Evolutionary conservation across 371 early-diverging fungal genomes (phyloP), one percentile per base, ranked within the genome.

Genomic region (Mortierella sp.): DNA sequence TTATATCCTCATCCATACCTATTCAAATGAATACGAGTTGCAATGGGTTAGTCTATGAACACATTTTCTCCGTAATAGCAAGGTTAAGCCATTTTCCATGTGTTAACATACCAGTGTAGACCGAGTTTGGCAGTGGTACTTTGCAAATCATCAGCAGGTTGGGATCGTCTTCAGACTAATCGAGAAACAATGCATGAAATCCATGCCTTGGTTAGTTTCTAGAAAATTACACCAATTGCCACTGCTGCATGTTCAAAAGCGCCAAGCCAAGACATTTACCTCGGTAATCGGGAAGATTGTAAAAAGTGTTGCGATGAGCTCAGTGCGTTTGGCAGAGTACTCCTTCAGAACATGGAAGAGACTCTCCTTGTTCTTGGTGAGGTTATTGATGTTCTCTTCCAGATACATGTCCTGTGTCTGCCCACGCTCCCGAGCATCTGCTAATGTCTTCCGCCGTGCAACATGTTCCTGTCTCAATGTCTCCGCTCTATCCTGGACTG

Each of bases 1-100:
- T 90, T n/a, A 75, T 47, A 14, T 96, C 96, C 31, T 95, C 95
- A 73, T 96, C 90, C 88, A 84, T 85, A 42, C 90, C 94, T 88
- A 80, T 63, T 34, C 47, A 24, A 24, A 42, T 3, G 42, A 10
- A 38, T 45, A 14, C 10, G 28, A 14, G 50, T 50, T 8, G 21
- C 13, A 45, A 44, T 0, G 38, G 0, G 24, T 47, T 7, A 47
- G 70, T 38, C n/a, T 63, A 26, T 54, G 16, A 21, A 31, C 19
- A n/a, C 21, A 45, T 28, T 65, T 65, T 38, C 21, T 38, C 42
- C 11, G 68, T 21, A 21, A 1, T 8, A 38, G 38, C 21, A 38
- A 65, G 21, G 24, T 6, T 38, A 16, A 31, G 58, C 11, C 14
- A 0, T 24, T 4, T 19, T 34, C 38, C 2, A 38, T 38, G 55